phyloP scores from a whole-genome alignment of 768 basidiomycete species.

The Naematelia encephala region DNA sequence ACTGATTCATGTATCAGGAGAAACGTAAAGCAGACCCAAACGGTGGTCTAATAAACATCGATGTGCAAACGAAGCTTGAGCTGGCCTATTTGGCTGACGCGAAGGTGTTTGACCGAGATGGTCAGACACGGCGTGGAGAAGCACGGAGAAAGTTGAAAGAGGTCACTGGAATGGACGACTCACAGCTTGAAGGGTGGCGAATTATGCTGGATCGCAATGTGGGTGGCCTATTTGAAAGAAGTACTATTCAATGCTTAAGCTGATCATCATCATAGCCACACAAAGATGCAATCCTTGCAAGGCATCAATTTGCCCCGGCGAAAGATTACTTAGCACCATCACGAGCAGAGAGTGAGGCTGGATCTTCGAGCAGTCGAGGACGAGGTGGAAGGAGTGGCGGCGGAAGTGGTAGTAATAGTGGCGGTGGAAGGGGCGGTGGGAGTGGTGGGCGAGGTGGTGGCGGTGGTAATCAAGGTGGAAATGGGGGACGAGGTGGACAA shows the following conservation, averaged over 20 bases:
- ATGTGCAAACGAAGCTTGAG: conserved; percentile 65
- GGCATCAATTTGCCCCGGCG: conserved; percentile 18
- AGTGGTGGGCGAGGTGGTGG: conserved; percentile 50
- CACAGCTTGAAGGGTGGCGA: conserved; percentile 88
- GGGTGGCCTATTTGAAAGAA: conserved; percentile 44
- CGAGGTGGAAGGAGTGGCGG: background rate
- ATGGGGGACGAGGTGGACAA: conserved; percentile 25
- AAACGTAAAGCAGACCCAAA: conserved; percentile 42
- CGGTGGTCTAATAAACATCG: conserved; percentile 8
- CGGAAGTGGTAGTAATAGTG: conserved; percentile 9
- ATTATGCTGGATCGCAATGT: conserved; percentile 88
- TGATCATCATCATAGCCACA: conserved; percentile 26
- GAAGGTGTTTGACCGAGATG: conserved; percentile 72
- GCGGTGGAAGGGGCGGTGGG: conserved; percentile 54
- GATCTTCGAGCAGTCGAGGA: conserved; percentile 14
- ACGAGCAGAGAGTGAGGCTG: background rate
- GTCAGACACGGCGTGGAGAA: conserved; percentile 66
- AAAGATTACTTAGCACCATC: background rate
- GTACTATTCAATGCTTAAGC: background rate
- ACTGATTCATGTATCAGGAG: background rate
- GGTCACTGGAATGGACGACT: conserved; percentile 67
- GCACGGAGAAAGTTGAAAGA: conserved; percentile 63
- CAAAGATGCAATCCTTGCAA: conserved; percentile 40
- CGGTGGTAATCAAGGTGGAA: conserved; percentile 15
- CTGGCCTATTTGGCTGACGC: conserved; percentile 71